A percentile compares a stretch with the other conserved stretches of the same genome.
These are phyloP conservation scores for Nakaseomyces uthaithaninus DNA, from an alignment of 1,139 yeast genomes.

Conservation along the genomic window DNA sequence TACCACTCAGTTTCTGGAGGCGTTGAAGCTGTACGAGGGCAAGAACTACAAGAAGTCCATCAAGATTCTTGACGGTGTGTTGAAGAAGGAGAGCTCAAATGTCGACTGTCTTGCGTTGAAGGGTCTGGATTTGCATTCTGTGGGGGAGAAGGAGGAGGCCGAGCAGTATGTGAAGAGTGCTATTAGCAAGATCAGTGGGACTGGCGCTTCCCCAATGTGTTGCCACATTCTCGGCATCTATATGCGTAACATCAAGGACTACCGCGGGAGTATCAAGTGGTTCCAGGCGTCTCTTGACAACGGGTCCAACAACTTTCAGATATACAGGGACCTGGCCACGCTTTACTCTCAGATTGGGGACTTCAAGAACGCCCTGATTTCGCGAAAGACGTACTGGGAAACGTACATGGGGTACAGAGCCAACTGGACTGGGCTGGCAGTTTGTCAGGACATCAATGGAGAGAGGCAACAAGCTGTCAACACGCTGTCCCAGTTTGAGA, in stretches of 20 bases:
- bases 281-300: slow-evolving; percentile 69
- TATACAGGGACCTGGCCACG: slow-evolving; percentile 73
- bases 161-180: slow-evolving; percentile 56
- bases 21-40: slow-evolving; percentile 71
- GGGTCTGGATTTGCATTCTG: slow-evolving; percentile 55
- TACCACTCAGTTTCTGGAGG: slow-evolving; percentile 67
- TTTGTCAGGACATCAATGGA: slow-evolving; percentile 70
- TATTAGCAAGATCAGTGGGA: slow-evolving; percentile 41
- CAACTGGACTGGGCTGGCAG: slow-evolving; percentile 85
- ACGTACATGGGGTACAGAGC: slow-evolving; percentile 79
- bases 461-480: slow-evolving; percentile 62
- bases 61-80: slow-evolving; percentile 62
- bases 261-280: slow-evolving; percentile 72
- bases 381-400: slow-evolving; percentile 65
- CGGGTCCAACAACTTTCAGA: slow-evolving; percentile 72
- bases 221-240: slow-evolving; percentile 84
- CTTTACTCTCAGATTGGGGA: slow-evolving; percentile 77
- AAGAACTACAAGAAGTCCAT: slow-evolving; percentile 84
- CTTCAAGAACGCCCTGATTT: slow-evolving; percentile 49
- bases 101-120: slow-evolving; percentile 81
- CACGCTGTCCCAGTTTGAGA: slow-evolving; percentile 68
- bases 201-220: slow-evolving; percentile 51
- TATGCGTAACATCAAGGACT: slow-evolving; percentile 61
- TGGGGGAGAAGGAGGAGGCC: slow-evolving; percentile 59
- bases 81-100: slow-evolving; percentile 69